A percentile compares a stretch with the other conserved stretches of the same genome.
Evolutionary conservation across 805 yeast genomes (phyloP).

Genomic region (Cyberlindnera maritima): DNA sequence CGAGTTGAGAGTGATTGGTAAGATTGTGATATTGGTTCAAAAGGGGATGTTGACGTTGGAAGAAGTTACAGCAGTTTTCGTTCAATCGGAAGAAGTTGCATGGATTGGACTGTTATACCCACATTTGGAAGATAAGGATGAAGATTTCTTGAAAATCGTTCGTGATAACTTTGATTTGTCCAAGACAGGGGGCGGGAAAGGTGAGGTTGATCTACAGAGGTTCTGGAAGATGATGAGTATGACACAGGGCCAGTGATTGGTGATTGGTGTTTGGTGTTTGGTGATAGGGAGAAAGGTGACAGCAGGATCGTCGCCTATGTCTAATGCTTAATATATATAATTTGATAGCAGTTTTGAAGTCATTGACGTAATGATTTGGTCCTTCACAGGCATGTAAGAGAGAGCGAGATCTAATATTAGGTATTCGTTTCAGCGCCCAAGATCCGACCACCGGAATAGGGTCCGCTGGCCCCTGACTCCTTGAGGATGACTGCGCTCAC

Average conservation of each 20-base stretch:
- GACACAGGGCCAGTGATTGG: not conserved
- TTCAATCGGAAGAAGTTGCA: slow-evolving; percentile 5
- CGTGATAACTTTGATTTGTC: slow-evolving; percentile 8
- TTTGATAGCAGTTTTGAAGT: too few relatives aligned
- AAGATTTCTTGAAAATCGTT: slow-evolving; percentile 1
- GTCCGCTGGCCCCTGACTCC: too few relatives aligned
- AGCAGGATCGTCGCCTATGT: too few relatives aligned
- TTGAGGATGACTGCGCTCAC: too few relatives aligned
- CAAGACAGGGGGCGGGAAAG: slow-evolving; percentile 3
- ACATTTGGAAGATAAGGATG: not conserved
- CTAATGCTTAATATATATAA: too few relatives aligned
- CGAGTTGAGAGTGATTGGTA: slow-evolving; percentile 1
- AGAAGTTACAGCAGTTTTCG: slow-evolving; percentile 10
- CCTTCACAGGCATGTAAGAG: too few relatives aligned
- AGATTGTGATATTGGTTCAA: slow-evolving; percentile 10
- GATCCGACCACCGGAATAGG: too few relatives aligned
- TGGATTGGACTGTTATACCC: slow-evolving; percentile 9
- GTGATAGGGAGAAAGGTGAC: too few relatives aligned
- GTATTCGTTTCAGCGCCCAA: too few relatives aligned
- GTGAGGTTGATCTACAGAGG: slow-evolving; percentile 11
- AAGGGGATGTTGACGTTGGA: slow-evolving; percentile 6
- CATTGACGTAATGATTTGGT: too few relatives aligned
- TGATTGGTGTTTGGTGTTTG: too few relatives aligned
- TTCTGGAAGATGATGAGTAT: slow-evolving; percentile 15
- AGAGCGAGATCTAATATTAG: too few relatives aligned